Evolutionary conservation across 1,284 basidiomycete species (phyloP).

Genomic region (Coniophora puteana): DNA sequence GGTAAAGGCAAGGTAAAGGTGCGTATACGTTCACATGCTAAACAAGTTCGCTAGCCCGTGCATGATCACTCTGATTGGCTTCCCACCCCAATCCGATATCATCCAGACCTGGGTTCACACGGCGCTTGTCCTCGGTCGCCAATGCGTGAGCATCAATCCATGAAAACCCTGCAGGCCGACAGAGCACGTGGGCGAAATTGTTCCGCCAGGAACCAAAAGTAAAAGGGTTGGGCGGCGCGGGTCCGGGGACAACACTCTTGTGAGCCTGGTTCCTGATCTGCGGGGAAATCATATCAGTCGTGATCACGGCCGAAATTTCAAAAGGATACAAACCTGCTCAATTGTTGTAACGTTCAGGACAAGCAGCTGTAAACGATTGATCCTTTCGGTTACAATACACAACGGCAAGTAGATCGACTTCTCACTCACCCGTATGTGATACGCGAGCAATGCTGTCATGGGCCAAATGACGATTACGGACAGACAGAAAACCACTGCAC

Average conservation of each 20-base stretch:
- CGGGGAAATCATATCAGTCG: neutral
- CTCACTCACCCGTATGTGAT: conserved; percentile 81
- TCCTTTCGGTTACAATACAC: conserved; percentile 4
- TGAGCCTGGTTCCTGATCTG: conserved; percentile 80
- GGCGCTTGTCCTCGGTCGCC: conserved; percentile 64
- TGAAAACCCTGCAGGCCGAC: conserved; percentile 66
- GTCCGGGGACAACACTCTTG: conserved; percentile 56
- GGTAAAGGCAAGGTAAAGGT: no score
- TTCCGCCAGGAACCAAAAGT: conserved; percentile 69
- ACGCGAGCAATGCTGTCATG: conserved; percentile 71
- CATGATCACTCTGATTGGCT: no score
- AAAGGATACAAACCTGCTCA: conserved; percentile 67
- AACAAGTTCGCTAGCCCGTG: no score
- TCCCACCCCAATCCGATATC: conserved; percentile 23
- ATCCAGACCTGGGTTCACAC: conserved; percentile 56
- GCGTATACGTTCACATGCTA: no score
- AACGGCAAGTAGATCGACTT: neutral
- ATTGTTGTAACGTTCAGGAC: conserved; percentile 88
- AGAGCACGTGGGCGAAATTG: conserved; percentile 66
- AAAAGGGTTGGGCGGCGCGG: conserved; percentile 73
- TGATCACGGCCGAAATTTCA: conserved; percentile 12
- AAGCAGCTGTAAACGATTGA: conserved; percentile 59
- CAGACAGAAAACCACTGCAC: conserved; percentile 74
- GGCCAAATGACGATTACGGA: conserved; percentile 76
- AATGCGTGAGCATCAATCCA: conserved; percentile 58